Percentiles rank a stretch among this genome's conserved stretches.
Conservation (phyloP, 345 rosid genomes). For the Chamaenerion angustifolium region DNA sequence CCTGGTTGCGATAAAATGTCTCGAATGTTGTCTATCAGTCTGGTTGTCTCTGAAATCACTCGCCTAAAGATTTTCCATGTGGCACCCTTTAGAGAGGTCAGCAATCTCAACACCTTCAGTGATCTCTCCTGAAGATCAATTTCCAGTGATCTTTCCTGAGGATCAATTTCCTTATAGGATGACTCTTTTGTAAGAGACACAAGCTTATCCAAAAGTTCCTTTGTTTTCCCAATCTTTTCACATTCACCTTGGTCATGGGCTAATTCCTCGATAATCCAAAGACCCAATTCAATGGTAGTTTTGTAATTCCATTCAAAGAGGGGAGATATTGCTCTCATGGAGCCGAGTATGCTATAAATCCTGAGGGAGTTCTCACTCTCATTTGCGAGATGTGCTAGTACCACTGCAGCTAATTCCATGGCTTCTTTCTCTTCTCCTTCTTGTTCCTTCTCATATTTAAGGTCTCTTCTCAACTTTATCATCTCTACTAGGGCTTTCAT, state of each 20-base stretch:
- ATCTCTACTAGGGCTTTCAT: constrained; percentile 69
- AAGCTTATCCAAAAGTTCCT: constrained; percentile 65
- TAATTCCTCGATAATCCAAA: constrained; percentile 53
- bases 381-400: constrained; percentile 50
- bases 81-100: constrained; percentile 49
- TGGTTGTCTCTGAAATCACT: constrained; percentile 62
- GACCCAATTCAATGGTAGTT: constrained; percentile 49
- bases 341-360: constrained; percentile 64
- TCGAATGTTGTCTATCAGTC: constrained; percentile 58
- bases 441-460: constrained; percentile 15
- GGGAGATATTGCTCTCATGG: constrained; percentile 82
- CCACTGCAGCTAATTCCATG: constrained; percentile 54
- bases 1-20: constrained; percentile 46
- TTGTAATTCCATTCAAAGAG: constrained; percentile 32
- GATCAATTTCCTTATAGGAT: constrained; percentile 15
- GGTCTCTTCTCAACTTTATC: neutral
- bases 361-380: constrained; percentile 59
- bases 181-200: constrained; percentile 34
- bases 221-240: constrained; percentile 71
- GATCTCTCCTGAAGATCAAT: constrained; percentile 21
- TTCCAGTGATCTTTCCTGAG: too few species aligned
- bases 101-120: constrained; percentile 54
- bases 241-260: constrained; percentile 74
- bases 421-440: constrained; percentile 46
- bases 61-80: constrained; percentile 46